A percentile compares a stretch with the other conserved stretches of the same genome.
These are phyloP conservation scores for Somion occarium DNA, from an alignment of 1,284 basidiomycete genomes.

Conservation along the genomic window DNA sequence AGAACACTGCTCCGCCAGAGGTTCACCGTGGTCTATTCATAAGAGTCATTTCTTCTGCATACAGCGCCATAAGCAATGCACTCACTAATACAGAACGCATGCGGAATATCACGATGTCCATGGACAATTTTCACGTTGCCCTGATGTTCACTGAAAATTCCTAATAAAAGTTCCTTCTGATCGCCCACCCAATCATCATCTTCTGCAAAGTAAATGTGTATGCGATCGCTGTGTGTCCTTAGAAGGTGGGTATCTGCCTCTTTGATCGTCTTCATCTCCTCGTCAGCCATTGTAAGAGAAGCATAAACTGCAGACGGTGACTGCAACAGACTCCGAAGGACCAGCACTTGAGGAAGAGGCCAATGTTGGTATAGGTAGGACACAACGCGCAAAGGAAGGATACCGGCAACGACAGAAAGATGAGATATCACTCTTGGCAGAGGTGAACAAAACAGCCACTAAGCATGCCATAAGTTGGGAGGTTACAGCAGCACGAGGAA, in stretches of 20 bases:
- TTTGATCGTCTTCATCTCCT: constrained; percentile 55
- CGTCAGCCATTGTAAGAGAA: constrained; percentile 50
- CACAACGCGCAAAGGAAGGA: constrained; percentile 31
- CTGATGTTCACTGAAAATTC: constrained; percentile 29
- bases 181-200: constrained; percentile 57
- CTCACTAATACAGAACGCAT: constrained; percentile 64
- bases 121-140: constrained; percentile 36
- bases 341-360: constrained; percentile 42
- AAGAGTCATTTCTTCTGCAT: neutral
- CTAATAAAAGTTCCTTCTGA: constrained; percentile 37
- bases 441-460: constrained; percentile 48
- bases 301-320: constrained; percentile 44
- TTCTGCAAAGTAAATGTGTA: constrained; percentile 53
- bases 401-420: constrained; percentile 25
- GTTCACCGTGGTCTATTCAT: constrained; percentile 42
- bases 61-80: constrained; percentile 3
- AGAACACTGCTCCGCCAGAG: constrained; percentile 43
- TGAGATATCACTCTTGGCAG: constrained; percentile 38
- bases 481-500: neutral
- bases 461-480: neutral
- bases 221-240: constrained; percentile 29
- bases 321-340: constrained; percentile 42
- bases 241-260: constrained; percentile 42
- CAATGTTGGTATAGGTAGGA: constrained; percentile 30
- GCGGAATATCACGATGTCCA: constrained; percentile 43